These are phyloP conservation scores for Aaosphaeria pasadenensis DNA, from an alignment of 2,329 filamentous ascomycete species.

Conservation along the genomic window DNA sequence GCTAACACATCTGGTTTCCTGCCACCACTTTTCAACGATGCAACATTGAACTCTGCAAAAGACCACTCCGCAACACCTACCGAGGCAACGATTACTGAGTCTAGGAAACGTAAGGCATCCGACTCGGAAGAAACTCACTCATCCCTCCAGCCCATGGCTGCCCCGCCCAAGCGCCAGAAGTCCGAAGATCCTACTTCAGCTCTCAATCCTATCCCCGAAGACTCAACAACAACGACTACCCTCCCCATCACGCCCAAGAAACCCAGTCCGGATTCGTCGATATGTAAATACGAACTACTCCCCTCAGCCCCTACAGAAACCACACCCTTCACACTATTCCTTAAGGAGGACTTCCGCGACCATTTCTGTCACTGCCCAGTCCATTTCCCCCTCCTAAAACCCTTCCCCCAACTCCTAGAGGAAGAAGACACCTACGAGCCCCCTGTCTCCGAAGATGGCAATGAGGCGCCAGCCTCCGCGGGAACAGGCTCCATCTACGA, in stretches of 20 bases:
- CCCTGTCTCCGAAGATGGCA: slow-evolving; percentile 63
- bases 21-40: slow-evolving; percentile 60
- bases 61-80: slow-evolving; percentile 4
- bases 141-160: slow-evolving; percentile 10
- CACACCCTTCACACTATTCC: slow-evolving; percentile 75
- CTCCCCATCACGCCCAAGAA: slow-evolving; percentile 28
- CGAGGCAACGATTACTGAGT: slow-evolving; percentile 21
- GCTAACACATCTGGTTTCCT: slow-evolving; percentile 79
- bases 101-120: slow-evolving; percentile 47
- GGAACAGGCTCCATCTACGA: slow-evolving; percentile 84
- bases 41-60: slow-evolving; percentile 12
- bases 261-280: slow-evolving; percentile 6
- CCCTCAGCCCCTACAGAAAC: slow-evolving; percentile 49
- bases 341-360: slow-evolving; percentile 74
- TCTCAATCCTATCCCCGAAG: slow-evolving; percentile 35
- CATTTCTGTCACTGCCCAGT: slow-evolving; percentile 75
- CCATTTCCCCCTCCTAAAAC: slow-evolving; percentile 73
- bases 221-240: slow-evolving; percentile 1
- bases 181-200: slow-evolving; percentile 26
- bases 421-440: slow-evolving; percentile 95
- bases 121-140: slow-evolving; percentile 23
- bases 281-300: slow-evolving; percentile 62
- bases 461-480: slow-evolving; percentile 53
- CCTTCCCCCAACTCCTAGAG: slow-evolving; percentile 79
- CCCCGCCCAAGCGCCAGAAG: slow-evolving; percentile 32